Conservation (phyloP, 345 rosid species). For the Corchorus capsularis region DNA sequence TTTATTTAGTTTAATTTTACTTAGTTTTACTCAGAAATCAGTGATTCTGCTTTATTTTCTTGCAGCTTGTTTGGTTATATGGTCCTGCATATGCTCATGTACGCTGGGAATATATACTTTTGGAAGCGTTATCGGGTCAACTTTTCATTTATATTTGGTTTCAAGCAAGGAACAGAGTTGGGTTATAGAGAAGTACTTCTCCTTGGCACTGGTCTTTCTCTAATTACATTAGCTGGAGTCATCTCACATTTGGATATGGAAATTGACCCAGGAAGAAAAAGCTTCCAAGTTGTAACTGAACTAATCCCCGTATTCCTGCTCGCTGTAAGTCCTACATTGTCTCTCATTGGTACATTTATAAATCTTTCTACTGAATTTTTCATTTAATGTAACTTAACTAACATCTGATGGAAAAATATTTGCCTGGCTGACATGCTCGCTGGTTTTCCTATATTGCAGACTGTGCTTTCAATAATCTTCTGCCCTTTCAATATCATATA, state of each 20-base stretch:
- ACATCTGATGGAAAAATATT: neutral
- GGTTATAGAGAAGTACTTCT: constrained; percentile 70
- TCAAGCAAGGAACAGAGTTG: constrained; percentile 73
- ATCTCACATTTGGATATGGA: constrained; percentile 83
- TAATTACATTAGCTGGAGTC: constrained; percentile 51
- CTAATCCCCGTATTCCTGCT: constrained; percentile 65
- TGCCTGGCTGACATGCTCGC: neutral
- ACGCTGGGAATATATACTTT: constrained; percentile 57
- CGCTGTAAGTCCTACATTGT: constrained; percentile 38
- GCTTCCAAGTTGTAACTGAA: constrained; percentile 62
- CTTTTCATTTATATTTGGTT: constrained; percentile 71
- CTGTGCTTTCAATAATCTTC: constrained; percentile 39
- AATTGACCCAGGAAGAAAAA: constrained; percentile 67
- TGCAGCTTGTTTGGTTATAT: constrained; percentile 70
- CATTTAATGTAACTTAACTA: neutral
- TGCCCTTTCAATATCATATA: constrained; percentile 72
- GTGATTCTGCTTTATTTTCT: neutral
- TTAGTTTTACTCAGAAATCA: neutral
- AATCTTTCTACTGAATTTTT: neutral
- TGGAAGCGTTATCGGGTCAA: constrained; percentile 74
- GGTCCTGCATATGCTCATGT: constrained; percentile 68
- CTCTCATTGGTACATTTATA: too few species aligned
- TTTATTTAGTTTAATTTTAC: neutral
- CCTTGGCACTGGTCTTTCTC: constrained; percentile 51
- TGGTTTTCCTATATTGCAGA: constrained; percentile 33